Percentiles rank a stretch among this genome's conserved stretches.
These are phyloP conservation scores for Coemansia sp. DNA, from an alignment of 192 early-diverging fungal genomes.

Conservation along the genomic window DNA sequence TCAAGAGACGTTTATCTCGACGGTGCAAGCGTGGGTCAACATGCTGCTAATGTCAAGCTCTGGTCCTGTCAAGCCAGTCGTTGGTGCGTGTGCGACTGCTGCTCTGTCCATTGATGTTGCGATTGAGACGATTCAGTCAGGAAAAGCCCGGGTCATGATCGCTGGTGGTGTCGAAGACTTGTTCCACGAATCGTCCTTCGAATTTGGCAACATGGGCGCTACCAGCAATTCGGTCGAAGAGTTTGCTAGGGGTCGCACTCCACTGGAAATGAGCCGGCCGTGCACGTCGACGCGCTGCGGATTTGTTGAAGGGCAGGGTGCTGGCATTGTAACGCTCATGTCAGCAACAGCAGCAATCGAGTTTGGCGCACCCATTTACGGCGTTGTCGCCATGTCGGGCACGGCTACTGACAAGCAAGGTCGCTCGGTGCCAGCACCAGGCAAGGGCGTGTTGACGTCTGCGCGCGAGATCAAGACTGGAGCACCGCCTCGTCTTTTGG, in stretches of 20 bases:
- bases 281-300: conserved; percentile 87
- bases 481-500: conserved; percentile 63
- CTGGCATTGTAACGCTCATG: conserved; percentile 90
- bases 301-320: conserved; percentile 93
- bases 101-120: conserved; percentile 90
- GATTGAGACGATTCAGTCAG: conserved; percentile 82
- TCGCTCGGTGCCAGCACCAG: conserved; percentile 91
- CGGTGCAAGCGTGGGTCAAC: conserved; percentile 95
- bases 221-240: conserved; percentile 84
- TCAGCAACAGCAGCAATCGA: conserved; percentile 83
- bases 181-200: conserved; percentile 82
- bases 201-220: conserved; percentile 97
- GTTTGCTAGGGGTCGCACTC: conserved; percentile 82
- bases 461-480: conserved; percentile 73
- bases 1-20: conserved; percentile 95
- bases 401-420: conserved; percentile 96
- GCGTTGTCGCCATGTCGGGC: conserved; percentile 83
- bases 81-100: conserved; percentile 93
- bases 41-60: conserved; percentile 90
- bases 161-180: conserved; percentile 93
- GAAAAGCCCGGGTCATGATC: conserved; percentile 91
- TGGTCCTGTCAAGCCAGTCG: conserved; percentile 79
- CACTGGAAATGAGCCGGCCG: conserved; percentile 88
- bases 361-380: conserved; percentile 93
- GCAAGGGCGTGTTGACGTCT: conserved; percentile 90